A percentile compares a stretch with the other conserved stretches of the same genome.
These are phyloP conservation scores for Pichia exigua DNA, from an alignment of 805 yeast species.

Conservation along the genomic window DNA sequence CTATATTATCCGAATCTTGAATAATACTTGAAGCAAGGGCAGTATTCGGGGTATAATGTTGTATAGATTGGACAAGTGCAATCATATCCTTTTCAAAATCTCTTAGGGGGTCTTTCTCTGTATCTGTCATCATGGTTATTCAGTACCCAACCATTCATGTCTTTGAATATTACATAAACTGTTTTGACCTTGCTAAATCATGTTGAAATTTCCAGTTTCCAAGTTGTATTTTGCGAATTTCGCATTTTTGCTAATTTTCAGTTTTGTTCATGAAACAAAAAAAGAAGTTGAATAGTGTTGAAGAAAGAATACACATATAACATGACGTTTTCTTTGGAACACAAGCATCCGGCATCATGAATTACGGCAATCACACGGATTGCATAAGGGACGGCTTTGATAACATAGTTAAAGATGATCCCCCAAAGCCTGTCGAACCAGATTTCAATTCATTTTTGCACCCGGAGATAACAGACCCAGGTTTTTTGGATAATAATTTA, in stretches of 20 bases:
- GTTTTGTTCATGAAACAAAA: too few relatives aligned
- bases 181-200: too few relatives aligned
- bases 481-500: not conserved
- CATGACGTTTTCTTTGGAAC: too few relatives aligned
- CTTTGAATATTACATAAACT: too few relatives aligned
- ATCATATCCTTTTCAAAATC: constrained; percentile 2
- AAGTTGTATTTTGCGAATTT: too few relatives aligned
- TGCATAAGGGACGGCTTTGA: not conserved
- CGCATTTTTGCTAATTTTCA: too few relatives aligned
- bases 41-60: constrained; percentile 2
- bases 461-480: not conserved
- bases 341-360: not conserved
- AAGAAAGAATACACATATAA: too few relatives aligned
- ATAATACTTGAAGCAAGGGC: not conserved
- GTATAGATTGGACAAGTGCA: not conserved
- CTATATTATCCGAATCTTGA: constrained; percentile 3
- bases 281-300: too few relatives aligned
- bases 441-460: not conserved
- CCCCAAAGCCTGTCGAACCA: not conserved
- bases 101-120: not conserved
- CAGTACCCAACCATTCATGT: too few relatives aligned
- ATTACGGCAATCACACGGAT: not conserved
- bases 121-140: not conserved
- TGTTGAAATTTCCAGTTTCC: too few relatives aligned
- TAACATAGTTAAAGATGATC: not conserved